Conservation (phyloP, 2,329 filamentous ascomycete species). For the Colletotrichum godetiae region DNA sequence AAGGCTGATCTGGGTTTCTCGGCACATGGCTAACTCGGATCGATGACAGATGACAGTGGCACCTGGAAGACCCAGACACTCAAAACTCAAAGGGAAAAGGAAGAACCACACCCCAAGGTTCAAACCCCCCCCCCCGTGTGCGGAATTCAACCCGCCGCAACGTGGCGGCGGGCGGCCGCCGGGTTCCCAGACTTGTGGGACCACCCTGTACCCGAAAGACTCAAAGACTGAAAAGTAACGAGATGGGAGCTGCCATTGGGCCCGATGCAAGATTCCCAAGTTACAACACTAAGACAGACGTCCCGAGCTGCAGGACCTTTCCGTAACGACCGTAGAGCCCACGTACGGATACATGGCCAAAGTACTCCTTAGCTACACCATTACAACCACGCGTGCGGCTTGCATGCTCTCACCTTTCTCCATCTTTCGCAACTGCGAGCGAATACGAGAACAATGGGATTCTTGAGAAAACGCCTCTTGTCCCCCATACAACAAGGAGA, state of each 20-base stretch:
- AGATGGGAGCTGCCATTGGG: not conserved
- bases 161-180: slow-evolving; percentile 9
- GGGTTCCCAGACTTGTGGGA: not conserved
- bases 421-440: not conserved
- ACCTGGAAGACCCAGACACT: not conserved
- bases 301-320: not conserved
- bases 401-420: not conserved
- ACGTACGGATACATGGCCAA: not conserved
- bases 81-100: no score
- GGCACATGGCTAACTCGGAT: not conserved
- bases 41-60: not conserved
- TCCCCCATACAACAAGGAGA: no score
- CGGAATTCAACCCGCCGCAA: not conserved
- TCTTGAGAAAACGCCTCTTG: not conserved
- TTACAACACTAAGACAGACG: not conserved
- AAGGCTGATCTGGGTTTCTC: not conserved
- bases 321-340: no score
- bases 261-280: not conserved
- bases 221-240: not conserved
- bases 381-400: not conserved
- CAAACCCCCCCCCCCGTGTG: not conserved
- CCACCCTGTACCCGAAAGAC: no score
- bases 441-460: not conserved
- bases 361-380: not conserved
- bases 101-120: not conserved